Conservation (phyloP, 345 rosid species). For the Passiflora organensis region DNA sequence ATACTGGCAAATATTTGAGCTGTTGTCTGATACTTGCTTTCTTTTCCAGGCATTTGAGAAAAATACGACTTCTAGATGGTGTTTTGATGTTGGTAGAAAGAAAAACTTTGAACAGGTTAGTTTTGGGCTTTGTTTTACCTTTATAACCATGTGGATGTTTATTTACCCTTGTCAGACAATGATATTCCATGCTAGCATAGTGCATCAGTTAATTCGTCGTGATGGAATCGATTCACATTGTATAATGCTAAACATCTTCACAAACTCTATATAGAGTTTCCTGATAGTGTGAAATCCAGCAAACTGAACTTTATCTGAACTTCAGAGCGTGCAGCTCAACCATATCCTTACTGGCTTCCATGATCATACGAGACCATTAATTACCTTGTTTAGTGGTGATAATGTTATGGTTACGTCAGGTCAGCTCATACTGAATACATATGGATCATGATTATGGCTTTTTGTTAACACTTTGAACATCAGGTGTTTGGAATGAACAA, state of each 20-base stretch:
- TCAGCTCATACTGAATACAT: neutral
- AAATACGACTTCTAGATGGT: conserved; percentile 22
- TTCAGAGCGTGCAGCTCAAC: neutral
- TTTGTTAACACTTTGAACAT: neutral
- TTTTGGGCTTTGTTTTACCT: neutral
- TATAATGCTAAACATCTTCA: too few relatives aligned
- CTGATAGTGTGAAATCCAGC: neutral
- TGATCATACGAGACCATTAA: neutral
- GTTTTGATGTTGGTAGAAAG: conserved; percentile 26
- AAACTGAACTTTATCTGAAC: neutral
- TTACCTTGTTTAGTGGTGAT: neutral
- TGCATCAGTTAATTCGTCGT: neutral
- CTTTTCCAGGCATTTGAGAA: conserved; percentile 24
- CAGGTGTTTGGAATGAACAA: conserved; percentile 68
- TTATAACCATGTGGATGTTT: neutral
- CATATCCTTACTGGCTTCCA: neutral
- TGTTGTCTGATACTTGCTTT: neutral
- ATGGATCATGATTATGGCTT: neutral
- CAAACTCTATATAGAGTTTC: too few relatives aligned
- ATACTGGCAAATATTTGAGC: neutral
- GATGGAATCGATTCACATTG: too few relatives aligned
- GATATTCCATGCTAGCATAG: neutral
- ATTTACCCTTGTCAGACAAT: neutral
- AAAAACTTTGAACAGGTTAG: conserved; percentile 28
- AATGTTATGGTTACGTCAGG: neutral